These are phyloP conservation scores for Trichosporon faecale DNA, from an alignment of 1,284 basidiomycete species.

Conservation along the genomic window DNA sequence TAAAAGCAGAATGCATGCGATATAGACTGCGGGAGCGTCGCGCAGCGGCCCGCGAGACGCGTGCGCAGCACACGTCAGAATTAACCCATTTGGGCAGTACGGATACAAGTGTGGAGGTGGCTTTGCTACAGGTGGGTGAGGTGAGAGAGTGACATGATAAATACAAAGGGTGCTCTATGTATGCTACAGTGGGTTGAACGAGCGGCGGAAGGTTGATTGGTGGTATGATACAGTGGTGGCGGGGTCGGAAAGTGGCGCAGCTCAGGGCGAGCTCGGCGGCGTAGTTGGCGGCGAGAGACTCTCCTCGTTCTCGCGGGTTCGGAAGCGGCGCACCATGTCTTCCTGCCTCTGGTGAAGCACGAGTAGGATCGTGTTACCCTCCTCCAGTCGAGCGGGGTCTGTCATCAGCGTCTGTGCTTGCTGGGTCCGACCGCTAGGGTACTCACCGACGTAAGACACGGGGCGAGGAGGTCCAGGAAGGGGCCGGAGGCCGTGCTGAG, in stretches of 20 bases:
- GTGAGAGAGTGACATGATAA: not conserved
- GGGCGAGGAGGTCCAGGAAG: not conserved
- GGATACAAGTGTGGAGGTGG: not conserved
- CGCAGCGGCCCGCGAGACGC: too few species aligned
- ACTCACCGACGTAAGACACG: not conserved
- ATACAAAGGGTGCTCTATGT: too few species aligned
- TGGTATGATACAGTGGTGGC: too few species aligned
- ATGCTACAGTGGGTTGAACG: not conserved
- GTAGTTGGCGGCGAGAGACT: not conserved
- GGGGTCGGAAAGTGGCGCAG: too few species aligned
- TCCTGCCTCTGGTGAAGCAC: not conserved
- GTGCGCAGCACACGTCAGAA: too few species aligned
- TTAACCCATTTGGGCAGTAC: too few species aligned
- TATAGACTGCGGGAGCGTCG: not conserved
- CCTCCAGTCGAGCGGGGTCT: not conserved
- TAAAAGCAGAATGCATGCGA: conserved; percentile 11
- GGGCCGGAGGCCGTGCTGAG: not conserved
- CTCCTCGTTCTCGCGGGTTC: not conserved
- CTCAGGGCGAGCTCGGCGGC: not conserved
- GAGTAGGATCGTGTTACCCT: not conserved
- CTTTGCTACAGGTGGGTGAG: not conserved
- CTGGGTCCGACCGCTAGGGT: not conserved
- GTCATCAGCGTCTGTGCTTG: not conserved
- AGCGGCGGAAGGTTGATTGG: too few species aligned
- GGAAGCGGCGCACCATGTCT: not conserved